phyloP scores from a whole-genome alignment of 371 early-diverging fungal species.

The Neoconidiobolus thromboides region DNA sequence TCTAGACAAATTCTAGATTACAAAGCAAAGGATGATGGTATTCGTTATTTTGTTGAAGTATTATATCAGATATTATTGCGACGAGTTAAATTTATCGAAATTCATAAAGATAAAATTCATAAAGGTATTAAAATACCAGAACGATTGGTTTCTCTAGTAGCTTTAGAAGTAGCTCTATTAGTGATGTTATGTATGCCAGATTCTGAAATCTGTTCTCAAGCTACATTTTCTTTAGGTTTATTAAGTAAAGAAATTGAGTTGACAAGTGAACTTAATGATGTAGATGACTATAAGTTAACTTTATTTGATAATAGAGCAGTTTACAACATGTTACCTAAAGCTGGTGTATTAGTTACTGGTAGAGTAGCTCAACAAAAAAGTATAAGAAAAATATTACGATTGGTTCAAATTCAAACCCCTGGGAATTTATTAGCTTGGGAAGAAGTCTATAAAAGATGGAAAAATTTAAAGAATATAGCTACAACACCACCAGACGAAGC shows the following conservation, averaged over 20 bases:
- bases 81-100: conserved; percentile 39
- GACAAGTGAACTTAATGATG: conserved; percentile 31
- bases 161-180: conserved; percentile 55
- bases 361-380: conserved; percentile 61
- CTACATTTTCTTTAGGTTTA: conserved; percentile 37
- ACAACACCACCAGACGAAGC: conserved; percentile 22
- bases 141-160: conserved; percentile 43
- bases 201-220: conserved; percentile 42
- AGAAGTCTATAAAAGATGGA: conserved; percentile 67
- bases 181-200: conserved; percentile 58
- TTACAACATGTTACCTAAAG: conserved; percentile 44
- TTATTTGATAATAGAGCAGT: conserved; percentile 48
- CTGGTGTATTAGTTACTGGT: conserved; percentile 34
- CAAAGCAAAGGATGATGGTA: conserved; percentile 30
- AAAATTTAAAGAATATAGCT: conserved; percentile 30
- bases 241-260: conserved; percentile 37
- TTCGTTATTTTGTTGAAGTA: conserved; percentile 28
- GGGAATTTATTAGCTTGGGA: conserved; percentile 75
- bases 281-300: conserved; percentile 29
- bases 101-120: conserved; percentile 19
- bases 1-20: conserved; percentile 24
- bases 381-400: conserved; percentile 43
- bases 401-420: conserved; percentile 43
- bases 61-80: conserved; percentile 32
- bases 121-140: conserved; percentile 37